Evolutionary conservation across 345 rosid genomes (phyloP).

Genomic region (Passiflora organensis): DNA sequence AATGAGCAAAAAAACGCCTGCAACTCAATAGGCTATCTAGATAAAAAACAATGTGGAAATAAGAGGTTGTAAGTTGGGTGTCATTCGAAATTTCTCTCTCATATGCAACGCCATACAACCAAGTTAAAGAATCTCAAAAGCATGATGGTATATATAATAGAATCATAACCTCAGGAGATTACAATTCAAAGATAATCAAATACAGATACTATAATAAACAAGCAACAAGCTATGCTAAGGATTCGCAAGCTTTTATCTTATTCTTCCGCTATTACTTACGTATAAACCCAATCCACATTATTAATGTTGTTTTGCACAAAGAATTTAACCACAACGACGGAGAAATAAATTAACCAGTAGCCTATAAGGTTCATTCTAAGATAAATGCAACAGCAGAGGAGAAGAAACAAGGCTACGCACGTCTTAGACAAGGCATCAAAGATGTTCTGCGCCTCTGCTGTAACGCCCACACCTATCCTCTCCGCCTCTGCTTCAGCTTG

Average conservation of each 20-base stretch:
- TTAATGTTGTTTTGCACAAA: not conserved
- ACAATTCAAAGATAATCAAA: no score
- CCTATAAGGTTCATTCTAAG: not conserved
- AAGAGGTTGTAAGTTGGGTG: no score
- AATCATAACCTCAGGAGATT: no score
- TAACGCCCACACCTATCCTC: constrained; percentile 92
- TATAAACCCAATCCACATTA: not conserved
- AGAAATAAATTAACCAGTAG: not conserved
- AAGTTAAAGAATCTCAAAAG: no score
- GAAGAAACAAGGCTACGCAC: constrained; percentile 28
- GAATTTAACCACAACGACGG: not conserved
- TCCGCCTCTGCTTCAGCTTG: constrained; percentile 84
- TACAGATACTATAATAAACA: no score
- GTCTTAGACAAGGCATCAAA: constrained; percentile 92
- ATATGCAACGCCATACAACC: no score
- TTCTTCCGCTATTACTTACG: not conserved
- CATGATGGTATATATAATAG: no score
- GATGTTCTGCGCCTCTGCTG: constrained; percentile 75
- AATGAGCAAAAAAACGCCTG: no score
- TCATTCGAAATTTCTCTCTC: no score
- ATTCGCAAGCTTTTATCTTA: not conserved
- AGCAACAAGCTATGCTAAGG: no score
- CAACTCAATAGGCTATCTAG: no score
- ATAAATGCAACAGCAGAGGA: not conserved
- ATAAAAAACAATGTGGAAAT: no score